Base-by-base conservation (phyloP, 2,329 filamentous ascomycete genomes). In the Graphilbum fragrans region DNA sequence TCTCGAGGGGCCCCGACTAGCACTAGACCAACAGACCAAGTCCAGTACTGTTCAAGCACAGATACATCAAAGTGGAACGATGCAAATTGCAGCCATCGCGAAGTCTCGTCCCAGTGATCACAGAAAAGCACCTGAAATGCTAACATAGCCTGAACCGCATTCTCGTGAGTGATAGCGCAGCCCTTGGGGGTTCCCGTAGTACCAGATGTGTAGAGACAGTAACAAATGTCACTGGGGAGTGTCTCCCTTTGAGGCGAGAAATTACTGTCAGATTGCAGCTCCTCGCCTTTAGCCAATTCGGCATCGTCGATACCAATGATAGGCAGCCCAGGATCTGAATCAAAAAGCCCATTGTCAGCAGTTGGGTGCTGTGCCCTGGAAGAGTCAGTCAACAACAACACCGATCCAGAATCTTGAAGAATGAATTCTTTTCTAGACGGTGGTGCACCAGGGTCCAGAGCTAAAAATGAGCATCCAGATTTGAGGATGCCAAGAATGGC, bases 1-100 rank as follows among this genome's bases (percentile, higher is more conserved):
- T 95, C 87, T 49, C 85, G 74, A 1, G 86, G 83, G 7, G 85
- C 87, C 2, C 84, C 80, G 2, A 90, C 82, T 1, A 95, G 72
- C 4, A 82, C 80, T 21, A 95, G 87, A 2, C 87, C 87, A 1
- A 92, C 83, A 22, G 82, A 86, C 88, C 88, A 95, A 44, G 81
- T 92, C 86, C 86, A 95, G 57, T 90, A 95, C 53, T 94, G 88
- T 55, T 95, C 88, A 1, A 95, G 69, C 0, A 95, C 83, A 2
- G 85, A 92, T 4, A 95, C 88, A 52, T 95, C 90, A 46, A 95
- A 95, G 58, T 94, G 90, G 43, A 94, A 86, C 0, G 86, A 88
- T 1, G 90, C 90, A 54, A 95, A 95, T 54, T 95, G 90, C 1
- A 95, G 67, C 81, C 86, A 95, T 44, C 82, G 76, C 0, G 87